Evolutionary conservation across 441 rosid genomes (phyloP), one percentile per base, ranked within the genome.

Genomic region (Populus trichocarpa): DNA sequence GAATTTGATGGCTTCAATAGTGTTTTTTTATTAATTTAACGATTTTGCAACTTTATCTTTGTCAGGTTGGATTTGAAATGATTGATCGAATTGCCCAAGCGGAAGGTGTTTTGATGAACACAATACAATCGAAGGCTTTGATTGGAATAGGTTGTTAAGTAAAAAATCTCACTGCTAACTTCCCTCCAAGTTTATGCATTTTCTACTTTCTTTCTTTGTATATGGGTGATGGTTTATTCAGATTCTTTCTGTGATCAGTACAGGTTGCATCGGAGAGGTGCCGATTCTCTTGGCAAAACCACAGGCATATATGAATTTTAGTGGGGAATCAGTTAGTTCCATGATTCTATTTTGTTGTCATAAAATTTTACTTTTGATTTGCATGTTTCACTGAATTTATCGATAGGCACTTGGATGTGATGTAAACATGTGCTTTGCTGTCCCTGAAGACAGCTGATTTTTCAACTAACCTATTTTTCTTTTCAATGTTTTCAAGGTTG

Each of bases 11-110:
- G 26, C n/a, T 75, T 73, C 35, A 4, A 16, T 71, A 3, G 14
- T 40, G 46, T 36, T 7, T 70, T 70, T 66, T 64, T 35, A 75
- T 63, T 72, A 3, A 46, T 4, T 71, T 46, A 30, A 53, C 72
- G 18, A 76, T 57, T 68, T 42, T 18, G 70, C 20, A 57, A 50
- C 6, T 42, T 70, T 46, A 13, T 76, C 40, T 77, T 4, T 73
- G 23, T 66, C 88, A 95, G 97, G 92, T 95, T 89, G 99, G 98
- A 78, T 95, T 95, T 30, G 98, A 95, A 83, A 93, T 92, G 97
- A 87, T 95, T 26, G 97, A 95, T 85, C 77, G 53, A 73, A 85
- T 95, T 75, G 89, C 98, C 53, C 74, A 68, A 76, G 90, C 86
- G 2, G 88, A 93, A 85, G 88, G 94, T 20, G 83, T 95, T 78